phyloP scores from a whole-genome alignment of 495 filamentous ascomycete genomes.

The Letharia columbiana region DNA sequence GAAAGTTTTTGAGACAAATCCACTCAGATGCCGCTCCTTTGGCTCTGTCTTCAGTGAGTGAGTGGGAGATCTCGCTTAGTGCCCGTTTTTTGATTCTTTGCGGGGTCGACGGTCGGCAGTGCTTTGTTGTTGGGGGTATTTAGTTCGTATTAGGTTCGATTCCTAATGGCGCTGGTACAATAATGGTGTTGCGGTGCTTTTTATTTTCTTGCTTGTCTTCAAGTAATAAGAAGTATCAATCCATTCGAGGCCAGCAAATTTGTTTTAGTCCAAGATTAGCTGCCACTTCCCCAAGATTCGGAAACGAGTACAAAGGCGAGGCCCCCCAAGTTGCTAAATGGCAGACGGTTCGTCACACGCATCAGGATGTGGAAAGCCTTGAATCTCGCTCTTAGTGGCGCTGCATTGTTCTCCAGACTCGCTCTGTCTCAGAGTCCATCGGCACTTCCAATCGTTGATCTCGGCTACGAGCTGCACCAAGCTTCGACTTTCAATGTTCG shows the following conservation, averaged over 20 bases:
- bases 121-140: no score
- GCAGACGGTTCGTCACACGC: not conserved
- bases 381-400: not conserved
- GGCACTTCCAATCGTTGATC: conserved; percentile 39
- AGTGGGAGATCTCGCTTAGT: no score
- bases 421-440: conserved; percentile 7
- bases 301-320: not conserved
- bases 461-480: conserved; percentile 44
- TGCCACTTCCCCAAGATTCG: not conserved
- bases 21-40: not conserved
- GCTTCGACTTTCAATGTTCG: conserved; percentile 40
- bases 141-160: no score
- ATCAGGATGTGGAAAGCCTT: not conserved
- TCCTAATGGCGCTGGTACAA: no score
- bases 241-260: no score
- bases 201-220: no score
- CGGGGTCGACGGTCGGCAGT: no score
- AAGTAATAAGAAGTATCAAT: no score
- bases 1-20: not conserved
- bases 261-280: no score
- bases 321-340: not conserved
- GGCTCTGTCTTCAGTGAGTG: no score
- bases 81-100: no score
- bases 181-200: no score
- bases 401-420: conserved; percentile 1